Percentiles rank a stretch among this genome's conserved stretches.
phyloP scores from a whole-genome alignment of 331 rosid species.

The Arachis monticola region DNA sequence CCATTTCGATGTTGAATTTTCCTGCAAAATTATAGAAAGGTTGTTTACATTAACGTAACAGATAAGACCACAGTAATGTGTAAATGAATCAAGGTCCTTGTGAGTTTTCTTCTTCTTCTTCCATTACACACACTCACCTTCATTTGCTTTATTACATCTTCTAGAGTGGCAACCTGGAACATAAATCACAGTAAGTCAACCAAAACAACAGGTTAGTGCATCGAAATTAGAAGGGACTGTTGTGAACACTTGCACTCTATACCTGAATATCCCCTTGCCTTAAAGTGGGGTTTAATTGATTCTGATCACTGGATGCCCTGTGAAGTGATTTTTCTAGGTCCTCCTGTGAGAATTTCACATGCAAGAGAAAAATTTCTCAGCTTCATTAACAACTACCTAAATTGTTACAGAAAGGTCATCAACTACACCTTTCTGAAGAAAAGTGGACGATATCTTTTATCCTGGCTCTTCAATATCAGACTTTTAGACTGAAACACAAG shows the following conservation, averaged over 20 bases:
- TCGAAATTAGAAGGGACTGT: conserved; percentile 9
- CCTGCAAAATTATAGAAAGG: conserved; percentile 58
- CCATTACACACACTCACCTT: conserved; percentile 57
- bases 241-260: conserved; percentile 23
- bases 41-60: conserved; percentile 24
- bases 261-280: conserved; percentile 87
- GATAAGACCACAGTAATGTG: neutral
- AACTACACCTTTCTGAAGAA: conserved; percentile 85
- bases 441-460: conserved; percentile 87
- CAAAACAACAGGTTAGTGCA: conserved; percentile 22
- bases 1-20: conserved; percentile 62
- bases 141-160: conserved; percentile 89
- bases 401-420: conserved; percentile 26
- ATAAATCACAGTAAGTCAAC: conserved; percentile 31
- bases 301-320: conserved; percentile 70
- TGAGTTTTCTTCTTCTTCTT: conserved; percentile 16
- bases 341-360: conserved; percentile 61
- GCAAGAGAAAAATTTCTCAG: conserved; percentile 4
- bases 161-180: conserved; percentile 81
- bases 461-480: conserved; percentile 74
- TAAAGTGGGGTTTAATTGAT: conserved; percentile 62
- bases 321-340: conserved; percentile 77
- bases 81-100: conserved; percentile 7
- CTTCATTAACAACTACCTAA: conserved; percentile 31
- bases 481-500: conserved; percentile 69